Evolutionary conservation across 495 filamentous ascomycete species (phyloP), one percentile per base, ranked within the genome.

Genomic region (Aspergillus nidulans): DNA sequence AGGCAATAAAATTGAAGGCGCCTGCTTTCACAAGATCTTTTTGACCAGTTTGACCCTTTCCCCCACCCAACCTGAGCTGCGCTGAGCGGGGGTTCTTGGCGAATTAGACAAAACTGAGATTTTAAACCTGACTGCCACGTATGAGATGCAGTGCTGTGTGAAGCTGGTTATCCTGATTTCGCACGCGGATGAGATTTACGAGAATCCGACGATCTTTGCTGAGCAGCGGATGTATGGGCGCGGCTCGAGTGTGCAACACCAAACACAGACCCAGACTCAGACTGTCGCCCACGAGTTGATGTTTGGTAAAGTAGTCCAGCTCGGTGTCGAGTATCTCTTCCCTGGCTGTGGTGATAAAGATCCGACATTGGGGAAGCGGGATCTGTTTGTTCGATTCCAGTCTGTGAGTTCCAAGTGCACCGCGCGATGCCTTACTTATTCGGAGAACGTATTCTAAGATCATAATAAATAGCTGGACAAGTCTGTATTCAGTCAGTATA

Each of bases 391-490:
- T 20, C 47, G 36, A 6, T 47, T 60, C 19, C 40, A 42, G 26
- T 52, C 58, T 10, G 58, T 60, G 45, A 51, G 49, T 51, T 4
- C 53, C 36, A n/a, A n/a, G n/a, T n/a, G n/a, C n/a, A n/a, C n/a
- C n/a, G n/a, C n/a, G n/a, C n/a, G n/a, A n/a, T n/a, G n/a, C n/a
- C n/a, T n/a, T n/a, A n/a, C n/a, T n/a, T n/a, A n/a, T n/a, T n/a
- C n/a, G n/a, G n/a, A n/a, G n/a, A n/a, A n/a, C n/a, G n/a, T n/a
- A n/a, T n/a, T n/a, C n/a, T n/a, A n/a, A n/a, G n/a, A n/a, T n/a
- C n/a, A n/a, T n/a, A n/a, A n/a, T n/a, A n/a, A n/a, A n/a, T 28
- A 60, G 58, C 18, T 60, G 25, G 53, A 60, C 12, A 28, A 57
- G 8, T 15, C 28, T 3, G 19, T 45, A 16, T 61, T 54, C 12